Evolutionary conservation across 106 monocot genomes (phyloP), one percentile per base, ranked within the genome.

Genomic region (Phalaenopsis aphrodite): DNA sequence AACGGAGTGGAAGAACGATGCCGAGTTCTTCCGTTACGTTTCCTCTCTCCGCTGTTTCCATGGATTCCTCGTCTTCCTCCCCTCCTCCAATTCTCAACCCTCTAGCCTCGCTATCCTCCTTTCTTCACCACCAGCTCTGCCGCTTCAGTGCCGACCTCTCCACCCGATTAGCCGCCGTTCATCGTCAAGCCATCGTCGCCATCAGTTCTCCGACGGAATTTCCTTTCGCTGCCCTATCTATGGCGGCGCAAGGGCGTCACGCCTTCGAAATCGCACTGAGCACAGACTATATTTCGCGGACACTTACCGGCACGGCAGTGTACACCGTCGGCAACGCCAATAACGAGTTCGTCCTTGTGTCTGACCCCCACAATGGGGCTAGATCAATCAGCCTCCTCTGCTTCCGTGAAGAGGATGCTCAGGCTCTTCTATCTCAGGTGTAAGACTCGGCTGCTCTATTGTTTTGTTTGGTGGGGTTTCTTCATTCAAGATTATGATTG

Each of bases 271-370:
- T 99, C 43, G 98, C 94, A 5, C 91, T 99, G 47, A 80, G 78
- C 58, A 77, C 88, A 12, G 95, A 88, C 24, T 79, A 87, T 61
- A 91, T 99, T 14, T 89, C 98, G 41, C 88, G 66, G 80, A 87
- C 94, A n/a, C 79, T 94, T 17, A 23, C 86, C 2, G 98, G 98
- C 17, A 99, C 98, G 56, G 21, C 87, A 23, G 93, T 95, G 37
- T 95, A 93, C 93, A 99, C 95, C 16, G 99, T 99, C 65, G 91
- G 93, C 85, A 99, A 99, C 83, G 89, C 93, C 41, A 91, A 83
- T 84, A 99, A 93, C 84, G 99, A 99, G 89, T 99, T 99, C 85
- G 99, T 99, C 56, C 93, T 95, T 55, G 65, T 99, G 15, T 99
- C 94, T 18, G 99, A 99, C 61, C 99, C 99, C 47, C 90, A 82